These are phyloP conservation scores for Fusarium anguioides DNA, from an alignment of 2,329 filamentous ascomycete genomes.

Conservation along the genomic window DNA sequence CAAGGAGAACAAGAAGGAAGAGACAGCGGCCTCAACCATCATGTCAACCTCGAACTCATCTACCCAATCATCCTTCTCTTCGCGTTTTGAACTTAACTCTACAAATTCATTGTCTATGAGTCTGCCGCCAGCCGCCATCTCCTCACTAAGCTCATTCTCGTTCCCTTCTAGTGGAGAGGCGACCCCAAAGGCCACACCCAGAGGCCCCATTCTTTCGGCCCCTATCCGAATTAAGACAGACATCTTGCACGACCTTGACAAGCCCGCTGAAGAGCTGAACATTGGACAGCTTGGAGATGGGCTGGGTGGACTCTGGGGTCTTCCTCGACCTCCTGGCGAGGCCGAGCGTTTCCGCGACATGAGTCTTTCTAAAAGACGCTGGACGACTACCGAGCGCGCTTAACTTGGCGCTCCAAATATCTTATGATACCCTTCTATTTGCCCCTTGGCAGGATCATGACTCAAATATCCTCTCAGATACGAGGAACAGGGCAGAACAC, in stretches of 20 bases:
- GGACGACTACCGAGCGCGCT: slow-evolving; percentile 65
- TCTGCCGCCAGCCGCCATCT: slow-evolving; percentile 38
- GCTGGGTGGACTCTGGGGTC: slow-evolving; percentile 58
- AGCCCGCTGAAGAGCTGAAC: slow-evolving; percentile 47
- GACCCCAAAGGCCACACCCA: slow-evolving; percentile 35
- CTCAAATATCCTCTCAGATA: slow-evolving; percentile 8
- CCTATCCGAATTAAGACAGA: slow-evolving; percentile 53
- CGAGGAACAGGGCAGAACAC: slow-evolving; percentile 9
- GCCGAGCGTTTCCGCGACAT: slow-evolving; percentile 60
- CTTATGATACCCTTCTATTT: slow-evolving; percentile 11
- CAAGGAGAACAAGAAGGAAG: slow-evolving; percentile 27
- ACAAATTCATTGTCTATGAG: slow-evolving; percentile 31
- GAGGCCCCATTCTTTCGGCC: slow-evolving; percentile 48
- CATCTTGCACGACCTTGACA: slow-evolving; percentile 44
- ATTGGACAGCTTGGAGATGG: slow-evolving; percentile 53
- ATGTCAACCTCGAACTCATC: slow-evolving; percentile 22
- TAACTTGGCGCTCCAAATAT: slow-evolving; percentile 12
- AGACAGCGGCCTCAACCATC: neutral
- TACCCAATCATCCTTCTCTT: slow-evolving; percentile 16
- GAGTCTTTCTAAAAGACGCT: slow-evolving; percentile 62
- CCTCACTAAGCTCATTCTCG: slow-evolving; percentile 36
- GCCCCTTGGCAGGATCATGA: slow-evolving; percentile 24
- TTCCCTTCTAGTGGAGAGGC: slow-evolving; percentile 32
- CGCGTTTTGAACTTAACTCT: slow-evolving; percentile 35
- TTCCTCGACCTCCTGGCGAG: slow-evolving; percentile 57